Conservation (phyloP, 805 yeast species). For the Metschnikowia aberdeeniae region DNA sequence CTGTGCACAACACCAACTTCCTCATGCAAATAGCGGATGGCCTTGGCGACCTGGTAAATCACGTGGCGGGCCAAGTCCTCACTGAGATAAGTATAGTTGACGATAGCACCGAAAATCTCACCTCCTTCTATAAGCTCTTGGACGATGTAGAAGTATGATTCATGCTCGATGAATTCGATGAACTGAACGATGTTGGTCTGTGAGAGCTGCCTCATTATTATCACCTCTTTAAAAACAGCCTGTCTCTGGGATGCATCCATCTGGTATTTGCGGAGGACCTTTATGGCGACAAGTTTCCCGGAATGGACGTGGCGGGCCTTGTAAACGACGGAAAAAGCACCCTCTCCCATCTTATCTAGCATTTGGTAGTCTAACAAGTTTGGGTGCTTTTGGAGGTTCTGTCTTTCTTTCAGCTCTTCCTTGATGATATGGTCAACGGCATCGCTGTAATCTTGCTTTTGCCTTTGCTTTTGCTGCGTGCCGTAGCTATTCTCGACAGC, state of each 20-base stretch:
- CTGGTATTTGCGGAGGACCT: slow-evolving; percentile 62
- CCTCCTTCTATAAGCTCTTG: slow-evolving; percentile 74
- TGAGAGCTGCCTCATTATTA: slow-evolving; percentile 60
- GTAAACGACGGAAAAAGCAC: slow-evolving; percentile 87
- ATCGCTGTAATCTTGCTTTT: slow-evolving; percentile 8
- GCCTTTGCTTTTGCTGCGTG: slow-evolving; percentile 5
- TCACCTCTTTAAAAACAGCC: slow-evolving; percentile 66
- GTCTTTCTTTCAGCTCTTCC: slow-evolving; percentile 11
- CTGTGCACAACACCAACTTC: slow-evolving; percentile 67
- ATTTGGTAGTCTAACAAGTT: slow-evolving; percentile 25
- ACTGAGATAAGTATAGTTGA: slow-evolving; percentile 69
- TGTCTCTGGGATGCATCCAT: slow-evolving; percentile 49
- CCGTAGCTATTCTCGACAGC: slow-evolving; percentile 5
- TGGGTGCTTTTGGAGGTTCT: slow-evolving; percentile 8
- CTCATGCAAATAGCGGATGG: slow-evolving; percentile 63
- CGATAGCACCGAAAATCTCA: slow-evolving; percentile 75
- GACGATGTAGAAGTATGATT: slow-evolving; percentile 54
- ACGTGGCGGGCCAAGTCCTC: slow-evolving; percentile 72
- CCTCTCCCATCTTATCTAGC: slow-evolving; percentile 57
- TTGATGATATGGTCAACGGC: slow-evolving; percentile 12
- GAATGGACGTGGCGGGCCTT: slow-evolving; percentile 53
- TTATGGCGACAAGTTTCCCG: slow-evolving; percentile 59
- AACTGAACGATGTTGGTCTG: slow-evolving; percentile 61
- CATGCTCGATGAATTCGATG: slow-evolving; percentile 49
- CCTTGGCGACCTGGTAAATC: slow-evolving; percentile 65